phyloP scores from a whole-genome alignment of 306 rosid species.

The Ammopiptanthus mongolicus region DNA sequence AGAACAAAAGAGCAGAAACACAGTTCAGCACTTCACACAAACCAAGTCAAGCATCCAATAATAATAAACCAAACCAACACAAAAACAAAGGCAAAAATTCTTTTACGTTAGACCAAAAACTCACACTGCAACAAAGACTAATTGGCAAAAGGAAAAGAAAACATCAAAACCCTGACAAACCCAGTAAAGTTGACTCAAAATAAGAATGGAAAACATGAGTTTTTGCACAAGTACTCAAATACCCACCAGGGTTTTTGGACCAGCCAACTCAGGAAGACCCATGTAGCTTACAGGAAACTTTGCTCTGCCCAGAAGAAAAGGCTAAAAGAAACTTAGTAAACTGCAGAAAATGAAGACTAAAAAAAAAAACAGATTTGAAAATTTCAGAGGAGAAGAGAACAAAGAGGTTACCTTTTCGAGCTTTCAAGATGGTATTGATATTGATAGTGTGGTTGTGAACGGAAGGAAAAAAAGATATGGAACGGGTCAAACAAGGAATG shows the following conservation, averaged over 20 bases:
- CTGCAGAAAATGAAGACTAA: background rate
- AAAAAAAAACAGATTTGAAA: background rate
- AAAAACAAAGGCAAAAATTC: background rate
- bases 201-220: background rate
- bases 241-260: slow-evolving; percentile 16
- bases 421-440: background rate
- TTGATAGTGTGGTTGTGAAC: background rate
- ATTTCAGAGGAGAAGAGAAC: background rate
- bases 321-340: background rate
- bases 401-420: background rate
- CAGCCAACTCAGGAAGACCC: slow-evolving; percentile 2
- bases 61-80: background rate
- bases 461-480: background rate
- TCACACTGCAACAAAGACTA: background rate
- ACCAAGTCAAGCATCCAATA: slow-evolving; percentile 13
- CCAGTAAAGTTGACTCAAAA: background rate
- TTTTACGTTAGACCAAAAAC: background rate
- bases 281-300: slow-evolving; percentile 11
- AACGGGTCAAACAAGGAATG: slow-evolving; percentile 22
- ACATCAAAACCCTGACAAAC: slow-evolving; percentile 16
- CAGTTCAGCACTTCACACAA: slow-evolving; percentile 23
- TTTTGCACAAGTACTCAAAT: background rate
- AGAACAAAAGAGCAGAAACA: background rate
- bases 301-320: background rate
- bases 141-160: background rate